phyloP scores from a whole-genome alignment of 2,329 filamentous ascomycete species.

The Aspergillus aculeatus region DNA sequence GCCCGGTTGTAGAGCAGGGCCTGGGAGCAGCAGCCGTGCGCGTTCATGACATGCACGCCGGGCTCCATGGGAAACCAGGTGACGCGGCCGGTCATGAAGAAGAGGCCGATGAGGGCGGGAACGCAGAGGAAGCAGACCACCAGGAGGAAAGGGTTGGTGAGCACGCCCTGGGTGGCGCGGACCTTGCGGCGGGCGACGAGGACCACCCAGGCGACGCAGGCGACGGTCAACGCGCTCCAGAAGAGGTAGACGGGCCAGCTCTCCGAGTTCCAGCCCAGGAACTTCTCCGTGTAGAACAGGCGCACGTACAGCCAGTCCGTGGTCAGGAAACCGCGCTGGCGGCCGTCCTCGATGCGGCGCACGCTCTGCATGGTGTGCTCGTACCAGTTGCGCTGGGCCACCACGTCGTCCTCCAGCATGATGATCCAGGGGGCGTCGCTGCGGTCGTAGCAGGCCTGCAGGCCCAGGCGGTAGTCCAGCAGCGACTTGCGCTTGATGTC shows the following conservation, averaged over 20 bases:
- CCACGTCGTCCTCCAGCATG: constrained; percentile 50
- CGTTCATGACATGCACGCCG: constrained; percentile 44
- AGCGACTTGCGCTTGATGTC: constrained; percentile 41
- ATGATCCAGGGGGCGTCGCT: constrained; percentile 44
- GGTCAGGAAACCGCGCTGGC: constrained; percentile 9
- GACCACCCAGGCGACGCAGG: constrained; percentile 20
- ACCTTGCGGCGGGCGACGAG: constrained; percentile 15
- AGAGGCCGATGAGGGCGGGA: constrained; percentile 34
- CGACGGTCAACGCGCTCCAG: constrained; percentile 29
- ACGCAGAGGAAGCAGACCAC: constrained; percentile 31
- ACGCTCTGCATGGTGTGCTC: constrained; percentile 41
- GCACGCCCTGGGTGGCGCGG: constrained; percentile 16
- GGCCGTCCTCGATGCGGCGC: constrained; percentile 30
- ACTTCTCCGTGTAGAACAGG: constrained; percentile 50
- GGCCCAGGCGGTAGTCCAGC: constrained; percentile 46
- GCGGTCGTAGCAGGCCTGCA: constrained; percentile 40
- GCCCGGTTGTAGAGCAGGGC: constrained; percentile 44
- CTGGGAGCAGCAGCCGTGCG: constrained; percentile 47
- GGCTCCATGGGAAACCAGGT: constrained; percentile 38
- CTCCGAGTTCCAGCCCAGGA: constrained; percentile 48
- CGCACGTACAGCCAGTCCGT: constrained; percentile 43
- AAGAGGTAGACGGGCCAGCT: constrained; percentile 39
- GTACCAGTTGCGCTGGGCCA: constrained; percentile 50
- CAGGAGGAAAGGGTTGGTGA: constrained; percentile 26
- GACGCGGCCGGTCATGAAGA: constrained; percentile 44